Evolutionary conservation across 768 basidiomycete species (phyloP), one percentile per base, ranked within the genome.

Genomic region (Tylopilus sp.): DNA sequence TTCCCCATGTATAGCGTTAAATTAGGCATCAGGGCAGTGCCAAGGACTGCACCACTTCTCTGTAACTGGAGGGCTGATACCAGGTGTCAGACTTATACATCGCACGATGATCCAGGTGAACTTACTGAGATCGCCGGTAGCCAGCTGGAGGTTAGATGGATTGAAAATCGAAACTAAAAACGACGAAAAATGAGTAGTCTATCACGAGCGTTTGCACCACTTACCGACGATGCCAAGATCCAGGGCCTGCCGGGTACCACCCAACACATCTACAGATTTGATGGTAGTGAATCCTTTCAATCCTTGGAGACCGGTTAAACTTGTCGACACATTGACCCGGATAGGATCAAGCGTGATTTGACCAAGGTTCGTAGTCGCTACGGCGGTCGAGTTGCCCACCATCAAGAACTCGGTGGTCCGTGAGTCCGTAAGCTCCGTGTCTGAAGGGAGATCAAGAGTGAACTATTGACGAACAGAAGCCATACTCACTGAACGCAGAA

Each of bases 281-380:
- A 89, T 85, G 7, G 69, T 70, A 9, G 78, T 81, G 58, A 76
- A 66, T 10, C 77, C 78, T 40, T 82, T 75, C 38, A 88, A 65
- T 25, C 86, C 85, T 59, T 75, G 75, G 12, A 89, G 65, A 28
- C 87, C 87, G 20, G 73, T 68, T 43, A 89, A 67, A 15, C 70
- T 73, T 5, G 83, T 81, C 7, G 83, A 73, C 3, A 88, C 86
- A 55, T 87, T 80, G 63, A 89, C 84, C 50, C 79, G 79, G 65
- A 89, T 88, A 6, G 83, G 77, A 62, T 85, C 78, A 8, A 89
- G 74, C n/a, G 79, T 81, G 50, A 89, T 79, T 57, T 78, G 72
- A 35, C 86, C 86, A 47, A 87, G 73, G 61, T 77, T 79, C 60
- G 76, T 75, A 55, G 75, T 82, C 20, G 85, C 80, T 9, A 85